These are phyloP conservation scores for Drechslera avenae DNA, from an alignment of 2,329 filamentous ascomycete genomes.

Conservation along the genomic window DNA sequence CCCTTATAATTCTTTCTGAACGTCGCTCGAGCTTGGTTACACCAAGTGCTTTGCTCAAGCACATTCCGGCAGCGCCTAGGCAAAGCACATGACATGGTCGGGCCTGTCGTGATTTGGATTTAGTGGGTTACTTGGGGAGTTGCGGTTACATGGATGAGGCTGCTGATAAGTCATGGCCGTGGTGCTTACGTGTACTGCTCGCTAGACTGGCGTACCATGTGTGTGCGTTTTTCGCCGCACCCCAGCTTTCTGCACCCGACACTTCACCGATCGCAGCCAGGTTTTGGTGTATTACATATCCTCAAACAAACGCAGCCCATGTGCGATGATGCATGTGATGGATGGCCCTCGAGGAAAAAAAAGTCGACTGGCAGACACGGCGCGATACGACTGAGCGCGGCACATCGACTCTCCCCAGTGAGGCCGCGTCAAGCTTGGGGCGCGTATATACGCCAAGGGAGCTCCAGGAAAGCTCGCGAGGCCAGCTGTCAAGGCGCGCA, in stretches of 20 bases:
- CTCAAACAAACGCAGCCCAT: neutral
- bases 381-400: neutral
- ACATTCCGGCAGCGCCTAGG: neutral
- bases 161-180: conserved; percentile 19
- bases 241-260: conserved; percentile 2
- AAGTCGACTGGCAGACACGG: neutral
- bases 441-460: neutral
- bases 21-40: neutral
- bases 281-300: neutral
- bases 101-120: neutral
- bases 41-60: neutral
- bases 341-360: too few species aligned
- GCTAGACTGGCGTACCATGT: conserved; percentile 6
- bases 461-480: neutral
- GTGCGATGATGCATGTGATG: conserved; percentile 7
- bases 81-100: neutral
- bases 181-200: conserved; percentile 14
- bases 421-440: neutral
- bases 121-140: conserved; percentile 1
- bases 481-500: neutral
- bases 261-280: conserved; percentile 7
- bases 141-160: conserved; percentile 3
- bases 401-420: neutral
- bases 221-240: neutral
- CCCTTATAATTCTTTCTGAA: neutral